These are phyloP conservation scores for Neckera pumila DNA, from an alignment of 225 moss, liverwort and hornwort species.

Conservation along the genomic window DNA sequence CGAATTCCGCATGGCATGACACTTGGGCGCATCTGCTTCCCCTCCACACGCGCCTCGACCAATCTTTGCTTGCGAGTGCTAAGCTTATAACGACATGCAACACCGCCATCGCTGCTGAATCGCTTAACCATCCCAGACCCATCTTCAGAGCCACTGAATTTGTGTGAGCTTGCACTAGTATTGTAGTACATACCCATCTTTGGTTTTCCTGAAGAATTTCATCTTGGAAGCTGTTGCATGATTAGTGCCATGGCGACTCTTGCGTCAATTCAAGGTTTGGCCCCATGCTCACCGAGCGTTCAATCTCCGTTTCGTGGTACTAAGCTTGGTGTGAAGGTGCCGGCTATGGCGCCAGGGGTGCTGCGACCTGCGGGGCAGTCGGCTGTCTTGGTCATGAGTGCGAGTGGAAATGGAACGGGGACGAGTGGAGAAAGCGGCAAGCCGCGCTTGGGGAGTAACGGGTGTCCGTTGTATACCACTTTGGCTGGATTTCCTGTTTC, in stretches of 20 bases:
- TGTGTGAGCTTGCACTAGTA: not conserved
- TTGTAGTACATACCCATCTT: not conserved
- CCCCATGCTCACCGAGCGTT: not conserved
- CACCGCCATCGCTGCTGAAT: not conserved
- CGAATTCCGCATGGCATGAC: constrained; percentile 4
- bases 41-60: not conserved
- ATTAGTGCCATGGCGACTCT: constrained; percentile 14
- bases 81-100: not conserved
- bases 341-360: not conserved
- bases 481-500: constrained; percentile 38
- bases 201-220: not conserved
- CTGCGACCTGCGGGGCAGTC: not conserved
- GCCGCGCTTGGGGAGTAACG: constrained; percentile 51
- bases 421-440: constrained; percentile 2
- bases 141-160: not conserved
- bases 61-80: not conserved
- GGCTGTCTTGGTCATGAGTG: not conserved
- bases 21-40: constrained; percentile 1
- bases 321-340: constrained; percentile 18
- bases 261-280: constrained; percentile 10
- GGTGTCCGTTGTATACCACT: constrained; percentile 70
- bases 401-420: constrained; percentile 2
- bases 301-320: constrained; percentile 24
- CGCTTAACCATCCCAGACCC: not conserved
- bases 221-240: not conserved